Evolutionary conservation across 1,139 yeast species (phyloP).

Genomic region (Candida smagusa): DNA sequence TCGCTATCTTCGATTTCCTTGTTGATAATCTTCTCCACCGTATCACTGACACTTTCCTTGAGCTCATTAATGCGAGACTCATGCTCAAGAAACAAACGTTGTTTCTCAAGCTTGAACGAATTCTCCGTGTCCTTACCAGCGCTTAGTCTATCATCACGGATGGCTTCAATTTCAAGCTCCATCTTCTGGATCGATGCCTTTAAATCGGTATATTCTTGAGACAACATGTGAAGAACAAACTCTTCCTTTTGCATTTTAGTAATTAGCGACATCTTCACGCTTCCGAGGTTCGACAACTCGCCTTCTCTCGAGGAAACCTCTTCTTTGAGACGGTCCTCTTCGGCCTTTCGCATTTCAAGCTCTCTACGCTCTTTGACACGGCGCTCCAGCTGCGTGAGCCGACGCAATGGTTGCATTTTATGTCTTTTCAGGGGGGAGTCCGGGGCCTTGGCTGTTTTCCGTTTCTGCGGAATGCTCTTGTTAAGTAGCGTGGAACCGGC

Average conservation of each 20-base stretch:
- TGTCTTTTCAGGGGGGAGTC: slow-evolving; percentile 7
- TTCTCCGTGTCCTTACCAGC: slow-evolving; percentile 31
- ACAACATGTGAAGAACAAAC: slow-evolving; percentile 12
- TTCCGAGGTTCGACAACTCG: slow-evolving; percentile 10
- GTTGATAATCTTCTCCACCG: slow-evolving; percentile 35
- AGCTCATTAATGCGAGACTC: slow-evolving; percentile 25
- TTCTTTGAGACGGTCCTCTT: not conserved
- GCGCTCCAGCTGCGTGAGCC: slow-evolving; percentile 3
- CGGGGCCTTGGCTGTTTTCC: slow-evolving; percentile 1
- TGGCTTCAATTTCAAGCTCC: slow-evolving; percentile 13
- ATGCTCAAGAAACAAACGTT: slow-evolving; percentile 10
- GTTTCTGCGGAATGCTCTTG: slow-evolving; percentile 7
- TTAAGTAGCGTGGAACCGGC: not conserved
- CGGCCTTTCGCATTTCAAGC: slow-evolving; percentile 1
- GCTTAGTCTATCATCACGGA: slow-evolving; percentile 13
- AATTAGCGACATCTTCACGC: slow-evolving; percentile 12
- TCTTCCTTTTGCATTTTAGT: slow-evolving; percentile 16
- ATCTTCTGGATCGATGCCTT: slow-evolving; percentile 11
- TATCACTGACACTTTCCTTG: slow-evolving; percentile 31
- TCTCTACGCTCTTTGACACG: slow-evolving; percentile 1
- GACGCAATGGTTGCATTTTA: not conserved
- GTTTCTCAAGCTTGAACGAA: slow-evolving; percentile 10
- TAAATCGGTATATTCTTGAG: slow-evolving; percentile 11
- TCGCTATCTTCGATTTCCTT: slow-evolving; percentile 22
- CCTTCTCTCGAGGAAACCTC: slow-evolving; percentile 3